Percentiles rank a stretch among this genome's conserved stretches.
phyloP scores from a whole-genome alignment of 805 yeast species.

The Teunomyces aglyptinius region DNA sequence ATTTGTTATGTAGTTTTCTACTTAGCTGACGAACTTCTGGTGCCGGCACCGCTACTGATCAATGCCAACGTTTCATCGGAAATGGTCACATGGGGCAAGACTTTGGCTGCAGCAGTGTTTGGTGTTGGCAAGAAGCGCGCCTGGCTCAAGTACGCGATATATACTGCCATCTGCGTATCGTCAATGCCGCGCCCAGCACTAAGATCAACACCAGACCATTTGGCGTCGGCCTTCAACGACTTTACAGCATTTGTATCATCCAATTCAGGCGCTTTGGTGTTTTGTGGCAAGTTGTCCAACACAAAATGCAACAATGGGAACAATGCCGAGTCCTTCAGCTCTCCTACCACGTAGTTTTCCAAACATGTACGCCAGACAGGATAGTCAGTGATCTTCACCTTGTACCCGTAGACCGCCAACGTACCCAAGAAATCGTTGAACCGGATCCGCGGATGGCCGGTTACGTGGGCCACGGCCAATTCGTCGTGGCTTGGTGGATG shows the following conservation, averaged over 20 bases:
- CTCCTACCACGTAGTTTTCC: slow-evolving; percentile 68
- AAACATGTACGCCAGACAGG: slow-evolving; percentile 74
- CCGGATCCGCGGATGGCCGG: slow-evolving; percentile 90
- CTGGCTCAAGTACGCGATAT: slow-evolving; percentile 74
- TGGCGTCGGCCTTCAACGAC: slow-evolving; percentile 61
- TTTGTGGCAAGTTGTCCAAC: slow-evolving; percentile 84
- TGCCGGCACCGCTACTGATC: slow-evolving; percentile 67
- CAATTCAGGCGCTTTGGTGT: slow-evolving; percentile 92
- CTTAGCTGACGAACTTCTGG: slow-evolving; percentile 64
- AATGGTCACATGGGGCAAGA: slow-evolving; percentile 58
- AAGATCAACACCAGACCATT: slow-evolving; percentile 63
- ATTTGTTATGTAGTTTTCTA: not conserved
- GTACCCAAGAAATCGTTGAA: slow-evolving; percentile 73
- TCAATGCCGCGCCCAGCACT: slow-evolving; percentile 78
- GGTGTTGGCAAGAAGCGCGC: slow-evolving; percentile 80
- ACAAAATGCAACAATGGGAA: slow-evolving; percentile 94
- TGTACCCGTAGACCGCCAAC: slow-evolving; percentile 70
- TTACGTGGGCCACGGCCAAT: slow-evolving; percentile 86
- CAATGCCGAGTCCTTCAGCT: slow-evolving; percentile 76
- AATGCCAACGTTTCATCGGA: slow-evolving; percentile 53
- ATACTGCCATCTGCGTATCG: slow-evolving; percentile 62
- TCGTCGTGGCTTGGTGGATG: slow-evolving; percentile 59
- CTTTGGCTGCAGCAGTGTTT: slow-evolving; percentile 29
- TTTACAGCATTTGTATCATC: slow-evolving; percentile 81
- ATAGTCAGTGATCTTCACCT: slow-evolving; percentile 61